Base-by-base conservation (phyloP, 2,329 filamentous ascomycete species). In the Byssoonygena ceratinophila region DNA sequence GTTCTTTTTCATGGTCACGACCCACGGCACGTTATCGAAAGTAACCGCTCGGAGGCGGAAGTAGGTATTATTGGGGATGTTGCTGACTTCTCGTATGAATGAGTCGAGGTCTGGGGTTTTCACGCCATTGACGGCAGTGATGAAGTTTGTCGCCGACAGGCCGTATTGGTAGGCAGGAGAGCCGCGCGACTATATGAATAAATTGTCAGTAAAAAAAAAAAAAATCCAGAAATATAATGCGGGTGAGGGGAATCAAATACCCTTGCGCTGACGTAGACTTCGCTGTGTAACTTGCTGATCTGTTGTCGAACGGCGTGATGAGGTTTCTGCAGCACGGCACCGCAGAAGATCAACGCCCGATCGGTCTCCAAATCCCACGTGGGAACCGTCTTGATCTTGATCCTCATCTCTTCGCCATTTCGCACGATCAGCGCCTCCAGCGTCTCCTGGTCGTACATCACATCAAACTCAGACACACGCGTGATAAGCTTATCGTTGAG, bases 1-100 rank as follows among this genome's bases (percentile, higher is more conserved):
- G 61, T 96, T 96, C 79, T 97, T 97, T 82, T 98, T 98, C 87
- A 98, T 95, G 7, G 92, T 98, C 36, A 94, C 87, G n/a, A 98
- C 89, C 89, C 92, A 98, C 2, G 91, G 91, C 8, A 98, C 89
- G 63, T 94, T 94, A 68, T 98, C 92, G 64, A 98, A 98, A 0
- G 92, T 97, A 68, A 97, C 88, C n/a, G 92, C 88, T 68, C 91
- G 90, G 50, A 98, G 77, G 16, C 92, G 83, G 81, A 98, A 98
- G 71, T 98, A 98, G 1, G 89, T 95, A 64, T 98, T 98, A 62
- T 98, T 89, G 0, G 87, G 86, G 61, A 98, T 96, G 68, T 85
- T 83, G 60, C 84, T 81, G 16, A 94, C 89, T 58, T 89, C 85
- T 23, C 75, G 74, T 56, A 97, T 75, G 68, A 98, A 97, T 2